Evolutionary conservation across 2,329 filamentous ascomycete species (phyloP).

Genomic region (Truncatella angustata): DNA sequence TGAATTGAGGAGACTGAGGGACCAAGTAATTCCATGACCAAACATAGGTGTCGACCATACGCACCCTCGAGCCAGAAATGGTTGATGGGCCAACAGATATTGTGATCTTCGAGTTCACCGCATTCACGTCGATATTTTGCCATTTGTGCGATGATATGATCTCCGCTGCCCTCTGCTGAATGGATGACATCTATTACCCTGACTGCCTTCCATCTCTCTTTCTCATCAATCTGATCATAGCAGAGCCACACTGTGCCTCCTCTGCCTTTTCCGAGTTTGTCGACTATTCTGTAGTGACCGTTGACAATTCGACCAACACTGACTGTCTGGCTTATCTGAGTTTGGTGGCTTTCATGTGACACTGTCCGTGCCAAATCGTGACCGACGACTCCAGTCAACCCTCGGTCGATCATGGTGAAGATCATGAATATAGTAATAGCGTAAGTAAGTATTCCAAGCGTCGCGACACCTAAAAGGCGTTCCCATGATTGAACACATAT

Average conservation of each 20-base stretch:
- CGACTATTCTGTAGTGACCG: constrained; percentile 1
- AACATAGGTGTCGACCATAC: neutral
- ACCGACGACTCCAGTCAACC: too few species aligned
- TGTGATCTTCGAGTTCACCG: neutral
- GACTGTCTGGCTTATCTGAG: too few species aligned
- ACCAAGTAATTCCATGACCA: constrained; percentile 3
- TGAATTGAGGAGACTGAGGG: neutral
- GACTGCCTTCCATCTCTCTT: constrained; percentile 4
- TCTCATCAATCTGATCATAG: neutral
- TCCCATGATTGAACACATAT: too few species aligned
- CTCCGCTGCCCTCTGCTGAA: neutral
- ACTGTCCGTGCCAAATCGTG: too few species aligned
- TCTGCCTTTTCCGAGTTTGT: constrained; percentile 1
- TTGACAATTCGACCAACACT: neutral
- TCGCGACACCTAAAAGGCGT: too few species aligned
- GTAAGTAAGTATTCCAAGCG: too few species aligned
- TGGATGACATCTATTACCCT: neutral
- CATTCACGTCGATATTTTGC: neutral
- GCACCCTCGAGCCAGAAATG: neutral
- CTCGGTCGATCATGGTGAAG: too few species aligned
- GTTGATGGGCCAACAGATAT: neutral
- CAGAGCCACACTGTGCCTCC: constrained; percentile 8
- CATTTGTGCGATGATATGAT: too few species aligned
- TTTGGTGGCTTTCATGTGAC: too few species aligned
- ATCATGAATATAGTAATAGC: too few species aligned